A percentile compares a stretch with the other conserved stretches of the same genome.
These are phyloP conservation scores for Bipolaris bicolor DNA, from an alignment of 2,329 filamentous ascomycete species.

Conservation along the genomic window DNA sequence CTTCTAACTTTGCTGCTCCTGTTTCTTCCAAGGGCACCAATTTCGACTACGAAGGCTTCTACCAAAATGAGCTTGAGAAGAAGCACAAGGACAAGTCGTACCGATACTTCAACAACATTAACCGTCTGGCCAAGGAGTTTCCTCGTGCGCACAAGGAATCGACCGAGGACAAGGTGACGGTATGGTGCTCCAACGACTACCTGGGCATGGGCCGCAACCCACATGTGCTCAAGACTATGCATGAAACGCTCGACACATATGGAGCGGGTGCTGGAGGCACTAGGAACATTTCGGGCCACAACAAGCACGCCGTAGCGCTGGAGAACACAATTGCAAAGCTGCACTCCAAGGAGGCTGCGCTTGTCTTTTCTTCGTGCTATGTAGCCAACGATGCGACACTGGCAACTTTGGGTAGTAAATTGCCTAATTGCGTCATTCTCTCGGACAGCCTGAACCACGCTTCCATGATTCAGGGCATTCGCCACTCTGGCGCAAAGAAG, in stretches of 20 bases:
- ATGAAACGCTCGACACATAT: slow-evolving; percentile 91
- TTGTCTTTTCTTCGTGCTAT: slow-evolving; percentile 98
- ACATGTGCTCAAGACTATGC: slow-evolving; percentile 87
- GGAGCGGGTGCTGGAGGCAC: slow-evolving; percentile 95
- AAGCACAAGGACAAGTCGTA: slow-evolving; percentile 99
- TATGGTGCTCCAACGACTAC: slow-evolving; percentile 99
- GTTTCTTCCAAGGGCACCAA: slow-evolving; percentile 60
- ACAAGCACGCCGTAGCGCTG: slow-evolving; percentile 86
- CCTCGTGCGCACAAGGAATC: slow-evolving; percentile 89
- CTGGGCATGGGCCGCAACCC: slow-evolving; percentile 95
- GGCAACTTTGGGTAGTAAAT: slow-evolving; percentile 93
- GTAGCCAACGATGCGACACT: slow-evolving; percentile 97
- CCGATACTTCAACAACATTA: slow-evolving; percentile 99
- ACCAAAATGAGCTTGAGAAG: slow-evolving; percentile 87
- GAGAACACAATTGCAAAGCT: slow-evolving; percentile 84
- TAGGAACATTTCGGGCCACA: slow-evolving; percentile 97
- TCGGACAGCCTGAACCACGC: slow-evolving; percentile 97
- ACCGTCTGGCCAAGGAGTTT: slow-evolving; percentile 94
- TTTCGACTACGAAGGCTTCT: slow-evolving; percentile 93
- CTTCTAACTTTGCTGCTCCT: slow-evolving; percentile 49
- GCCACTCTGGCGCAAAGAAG: slow-evolving; percentile 95
- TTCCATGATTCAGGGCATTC: slow-evolving; percentile 99
- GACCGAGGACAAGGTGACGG: slow-evolving; percentile 84
- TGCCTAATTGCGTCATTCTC: slow-evolving; percentile 96
- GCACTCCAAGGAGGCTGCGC: slow-evolving; percentile 87